Conservation (phyloP, 805 yeast genomes). For the Ogataea allantospora region DNA sequence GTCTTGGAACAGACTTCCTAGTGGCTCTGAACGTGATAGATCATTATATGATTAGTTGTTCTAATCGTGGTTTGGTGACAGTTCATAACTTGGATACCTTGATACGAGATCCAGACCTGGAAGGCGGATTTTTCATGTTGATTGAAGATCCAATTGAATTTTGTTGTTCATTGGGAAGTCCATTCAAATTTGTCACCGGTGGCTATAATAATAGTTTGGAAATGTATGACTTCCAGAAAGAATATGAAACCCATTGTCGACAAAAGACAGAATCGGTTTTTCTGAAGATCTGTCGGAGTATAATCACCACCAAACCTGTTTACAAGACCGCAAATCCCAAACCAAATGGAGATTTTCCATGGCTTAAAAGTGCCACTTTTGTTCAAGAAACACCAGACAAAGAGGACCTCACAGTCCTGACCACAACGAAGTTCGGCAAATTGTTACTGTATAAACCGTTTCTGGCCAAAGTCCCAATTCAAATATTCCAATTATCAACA, state of each 20-base stretch:
- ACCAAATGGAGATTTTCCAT: conserved; percentile 24
- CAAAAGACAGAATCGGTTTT: conserved; percentile 9
- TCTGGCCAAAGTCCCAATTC: conserved; percentile 25
- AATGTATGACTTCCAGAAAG: conserved; percentile 18
- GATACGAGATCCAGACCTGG: conserved; percentile 7
- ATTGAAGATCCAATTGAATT: conserved; percentile 26
- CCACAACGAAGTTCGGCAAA: conserved; percentile 30
- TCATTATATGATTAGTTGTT: conserved; percentile 22
- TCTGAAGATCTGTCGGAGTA: conserved; percentile 21
- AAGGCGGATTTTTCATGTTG: conserved; percentile 18
- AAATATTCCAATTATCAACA: conserved; percentile 24
- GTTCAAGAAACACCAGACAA: conserved; percentile 9
- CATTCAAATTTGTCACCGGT: conserved; percentile 21
- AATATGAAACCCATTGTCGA: conserved; percentile 12
- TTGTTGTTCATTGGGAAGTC: conserved; percentile 15
- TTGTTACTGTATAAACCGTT: conserved; percentile 24
- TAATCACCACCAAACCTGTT: conserved; percentile 20
- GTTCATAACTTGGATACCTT: conserved; percentile 20
- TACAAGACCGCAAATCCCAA: conserved; percentile 23
- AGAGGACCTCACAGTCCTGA: conserved; percentile 18
- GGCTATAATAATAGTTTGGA: conserved; percentile 26
- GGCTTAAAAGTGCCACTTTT: conserved; percentile 28
- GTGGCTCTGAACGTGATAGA: conserved; percentile 21
- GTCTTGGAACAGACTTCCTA: conserved; percentile 20
- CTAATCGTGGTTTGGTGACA: conserved; percentile 25